Conservation (phyloP, 208 protist species). For the Leishmania amazonensis region DNA sequence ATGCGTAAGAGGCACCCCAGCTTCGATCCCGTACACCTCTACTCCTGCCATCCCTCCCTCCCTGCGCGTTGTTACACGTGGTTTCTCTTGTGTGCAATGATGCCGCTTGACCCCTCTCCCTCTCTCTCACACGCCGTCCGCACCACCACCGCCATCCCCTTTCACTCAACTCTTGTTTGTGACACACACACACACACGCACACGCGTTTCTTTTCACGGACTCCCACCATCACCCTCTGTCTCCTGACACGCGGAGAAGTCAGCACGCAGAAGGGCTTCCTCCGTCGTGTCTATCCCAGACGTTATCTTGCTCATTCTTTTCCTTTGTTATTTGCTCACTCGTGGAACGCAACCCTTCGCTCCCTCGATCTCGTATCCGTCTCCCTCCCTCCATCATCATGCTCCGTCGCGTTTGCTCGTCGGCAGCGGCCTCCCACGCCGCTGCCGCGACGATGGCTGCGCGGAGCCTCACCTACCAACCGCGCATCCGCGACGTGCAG, state of each 20-base stretch:
- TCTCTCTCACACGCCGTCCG: too few relatives aligned
- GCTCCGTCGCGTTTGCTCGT: constrained; percentile 42
- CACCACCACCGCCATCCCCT: neutral
- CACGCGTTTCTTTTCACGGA: neutral
- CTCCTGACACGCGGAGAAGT: neutral
- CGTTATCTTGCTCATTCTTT: neutral
- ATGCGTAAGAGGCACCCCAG: neutral
- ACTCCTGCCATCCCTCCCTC: neutral
- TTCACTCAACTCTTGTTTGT: too few relatives aligned
- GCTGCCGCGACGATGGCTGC: constrained; percentile 13
- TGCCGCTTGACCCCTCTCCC: neutral
- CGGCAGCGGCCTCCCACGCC: constrained; percentile 6
- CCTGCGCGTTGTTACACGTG: neutral
- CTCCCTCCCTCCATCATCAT: constrained; percentile 25
- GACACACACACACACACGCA: neutral
- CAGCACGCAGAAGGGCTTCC: neutral
- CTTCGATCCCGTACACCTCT: neutral
- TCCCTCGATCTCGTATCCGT: neutral
- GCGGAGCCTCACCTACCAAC: constrained; percentile 50
- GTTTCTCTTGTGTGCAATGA: neutral
- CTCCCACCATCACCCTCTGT: neutral
- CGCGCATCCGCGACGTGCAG: constrained; percentile 53
- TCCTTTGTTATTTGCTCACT: neutral
- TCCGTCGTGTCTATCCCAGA: neutral
- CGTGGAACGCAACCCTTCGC: neutral